Evolutionary conservation across 257 asterid species (phyloP).

Genomic region (Plantago ovata): DNA sequence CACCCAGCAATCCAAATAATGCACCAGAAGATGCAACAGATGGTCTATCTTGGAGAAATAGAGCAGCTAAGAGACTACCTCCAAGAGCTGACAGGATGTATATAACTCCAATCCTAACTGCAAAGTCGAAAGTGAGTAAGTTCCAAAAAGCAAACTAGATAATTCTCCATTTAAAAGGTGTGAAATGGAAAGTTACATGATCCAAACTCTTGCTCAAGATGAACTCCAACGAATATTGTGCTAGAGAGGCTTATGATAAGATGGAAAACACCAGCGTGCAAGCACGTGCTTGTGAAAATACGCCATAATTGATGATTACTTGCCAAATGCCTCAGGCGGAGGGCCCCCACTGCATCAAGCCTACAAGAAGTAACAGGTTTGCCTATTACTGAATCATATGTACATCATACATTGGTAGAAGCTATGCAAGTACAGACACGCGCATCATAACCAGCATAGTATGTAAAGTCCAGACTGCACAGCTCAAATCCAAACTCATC

Average conservation of each 20-base stretch:
- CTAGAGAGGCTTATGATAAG: constrained; percentile 58
- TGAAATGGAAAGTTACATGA: constrained; percentile 41
- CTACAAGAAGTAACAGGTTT: constrained; percentile 31
- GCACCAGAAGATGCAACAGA: constrained; percentile 83
- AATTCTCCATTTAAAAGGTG: not conserved
- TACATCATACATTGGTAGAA: not conserved
- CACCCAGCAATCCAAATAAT: constrained; percentile 80
- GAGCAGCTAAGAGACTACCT: constrained; percentile 67
- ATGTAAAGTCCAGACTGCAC: not conserved
- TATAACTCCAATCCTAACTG: constrained; percentile 66
- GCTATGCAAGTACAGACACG: not conserved
- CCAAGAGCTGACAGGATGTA: constrained; percentile 65
- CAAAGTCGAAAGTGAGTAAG: constrained; percentile 18
- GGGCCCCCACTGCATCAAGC: constrained; percentile 73
- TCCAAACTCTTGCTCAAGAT: constrained; percentile 91
- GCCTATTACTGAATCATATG: not conserved
- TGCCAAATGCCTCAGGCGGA: constrained; percentile 46
- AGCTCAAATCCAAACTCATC: not conserved
- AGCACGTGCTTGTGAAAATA: constrained; percentile 65
- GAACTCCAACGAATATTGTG: constrained; percentile 70
- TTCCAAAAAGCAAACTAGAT: not conserved
- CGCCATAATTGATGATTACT: constrained; percentile 67
- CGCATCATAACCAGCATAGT: no score
- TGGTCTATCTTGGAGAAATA: constrained; percentile 73
- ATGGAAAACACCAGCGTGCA: constrained; percentile 87